These are phyloP conservation scores for Colletotrichum horii DNA, from an alignment of 2,329 filamentous ascomycete genomes.

Conservation along the genomic window DNA sequence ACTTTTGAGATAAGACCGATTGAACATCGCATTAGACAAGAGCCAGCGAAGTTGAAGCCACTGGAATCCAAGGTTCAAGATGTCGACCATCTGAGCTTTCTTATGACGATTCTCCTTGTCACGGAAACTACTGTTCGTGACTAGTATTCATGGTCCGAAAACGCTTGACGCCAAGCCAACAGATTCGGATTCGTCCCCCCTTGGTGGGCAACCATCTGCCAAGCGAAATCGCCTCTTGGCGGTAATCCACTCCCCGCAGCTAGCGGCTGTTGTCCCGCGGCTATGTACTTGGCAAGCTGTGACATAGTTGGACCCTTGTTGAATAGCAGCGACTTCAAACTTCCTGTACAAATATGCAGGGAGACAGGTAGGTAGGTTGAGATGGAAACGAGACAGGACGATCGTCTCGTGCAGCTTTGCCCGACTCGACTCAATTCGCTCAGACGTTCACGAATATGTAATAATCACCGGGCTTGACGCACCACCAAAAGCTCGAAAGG, in stretches of 20 bases:
- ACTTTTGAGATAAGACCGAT: background rate
- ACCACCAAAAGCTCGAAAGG: rapidly evolving
- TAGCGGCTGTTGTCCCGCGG: background rate
- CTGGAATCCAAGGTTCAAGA: background rate
- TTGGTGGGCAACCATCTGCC: background rate
- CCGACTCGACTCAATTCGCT: background rate
- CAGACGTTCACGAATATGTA: background rate
- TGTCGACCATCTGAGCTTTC: background rate
- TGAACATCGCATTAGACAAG: background rate
- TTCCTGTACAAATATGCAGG: background rate
- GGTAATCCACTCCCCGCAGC: background rate
- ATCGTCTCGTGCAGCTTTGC: background rate
- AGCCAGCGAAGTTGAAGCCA: background rate
- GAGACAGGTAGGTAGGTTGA: background rate
- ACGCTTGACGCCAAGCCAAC: background rate
- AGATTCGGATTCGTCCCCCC: background rate
- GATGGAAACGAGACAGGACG: background rate
- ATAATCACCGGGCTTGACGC: background rate
- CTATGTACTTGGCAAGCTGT: background rate
- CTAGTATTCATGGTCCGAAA: background rate
- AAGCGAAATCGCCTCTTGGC: background rate
- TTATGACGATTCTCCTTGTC: background rate
- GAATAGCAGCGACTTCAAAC: background rate
- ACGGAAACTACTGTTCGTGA: background rate
- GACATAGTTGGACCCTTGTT: background rate